Percentiles rank a stretch among this genome's conserved stretches.
Evolutionary conservation across 78 protist species (phyloP).

Genomic region (Dictyostelium purpureum): DNA sequence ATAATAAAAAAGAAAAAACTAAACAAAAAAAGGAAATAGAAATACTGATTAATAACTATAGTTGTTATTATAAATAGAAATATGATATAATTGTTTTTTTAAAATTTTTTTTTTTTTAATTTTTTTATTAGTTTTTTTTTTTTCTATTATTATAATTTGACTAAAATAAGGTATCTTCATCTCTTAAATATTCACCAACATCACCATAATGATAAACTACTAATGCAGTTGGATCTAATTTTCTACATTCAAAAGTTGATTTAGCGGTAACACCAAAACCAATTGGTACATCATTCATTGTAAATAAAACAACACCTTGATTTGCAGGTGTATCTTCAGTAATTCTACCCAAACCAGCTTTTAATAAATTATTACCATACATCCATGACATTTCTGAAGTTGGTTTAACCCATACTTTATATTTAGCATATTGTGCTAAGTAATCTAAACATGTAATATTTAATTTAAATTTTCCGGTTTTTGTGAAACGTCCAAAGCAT

Average conservation of each 20-base stretch:
- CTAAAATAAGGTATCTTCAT: constrained; percentile 87
- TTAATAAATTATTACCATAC: constrained; percentile 98
- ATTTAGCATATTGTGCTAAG: constrained; percentile 96
- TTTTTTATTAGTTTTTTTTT: too few relatives aligned
- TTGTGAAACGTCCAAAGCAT: constrained; percentile 98
- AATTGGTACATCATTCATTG: constrained; percentile 97
- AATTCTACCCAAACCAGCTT: constrained; percentile 98
- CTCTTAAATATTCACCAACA: constrained; percentile 98
- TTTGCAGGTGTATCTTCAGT: constrained; percentile 96
- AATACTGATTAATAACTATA: too few relatives aligned
- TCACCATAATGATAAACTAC: constrained; percentile 97
- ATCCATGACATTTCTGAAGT: constrained; percentile 95
- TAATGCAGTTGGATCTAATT: constrained; percentile 90
- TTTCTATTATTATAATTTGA: neutral
- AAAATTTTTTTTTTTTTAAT: too few relatives aligned
- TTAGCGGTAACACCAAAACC: constrained; percentile 96
- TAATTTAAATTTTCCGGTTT: constrained; percentile 94
- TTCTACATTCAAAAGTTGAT: constrained; percentile 93
- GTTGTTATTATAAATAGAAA: too few relatives aligned
- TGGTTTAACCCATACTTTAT: constrained; percentile 99
- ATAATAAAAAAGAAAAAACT: too few relatives aligned
- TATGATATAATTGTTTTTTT: too few relatives aligned
- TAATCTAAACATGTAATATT: constrained; percentile 97
- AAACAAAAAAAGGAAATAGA: too few relatives aligned
- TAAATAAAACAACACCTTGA: constrained; percentile 98